Evolutionary conservation across 805 yeast genomes (phyloP), one percentile per base, ranked within the genome.

Genomic region (Peterozyma xylosa): DNA sequence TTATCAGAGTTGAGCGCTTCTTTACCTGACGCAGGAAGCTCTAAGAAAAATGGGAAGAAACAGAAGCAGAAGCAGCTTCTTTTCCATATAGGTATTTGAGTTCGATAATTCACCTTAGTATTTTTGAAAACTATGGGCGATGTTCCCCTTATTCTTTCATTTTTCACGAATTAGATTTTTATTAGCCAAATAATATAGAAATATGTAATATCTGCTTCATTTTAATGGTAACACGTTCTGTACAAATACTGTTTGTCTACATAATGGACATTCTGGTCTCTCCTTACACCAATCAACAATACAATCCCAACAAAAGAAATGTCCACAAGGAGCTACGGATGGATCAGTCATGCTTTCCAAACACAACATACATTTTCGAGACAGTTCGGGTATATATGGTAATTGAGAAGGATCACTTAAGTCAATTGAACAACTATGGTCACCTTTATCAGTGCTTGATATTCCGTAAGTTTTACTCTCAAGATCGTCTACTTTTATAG

Each of bases 261-360:
- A 93, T 27, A 93, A 66, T 0, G 99, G 98, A 58, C 99, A 91
- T 56, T 89, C 96, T 0, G 88, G 82, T 42, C 74, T 73, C 51
- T 89, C 96, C 49, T 87, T 70, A 46, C 89, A 78, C 98, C 98
- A 91, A 53, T 86, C 95, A 6, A 80, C 71, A 4, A 89, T 79
- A 59, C 98, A 91, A 6, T 68, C 70, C 97, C 98, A 91, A 63
- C 99, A 91, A 60, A 86, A 91, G 13, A 87, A 46, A 59, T 91
- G 99, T 0, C 98, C 99, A 63, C 99, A 91, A 4, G 81, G 76
- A 0, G 96, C 88, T 48, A 86, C 77, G 1, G 96, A 69, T 4
- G 99, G 98, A 48, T 86, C 77, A 1, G 64, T 69, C 93, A 91
- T 86, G 13, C 74, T 70, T 9, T 85, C 80, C 18, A 91, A 70